A percentile compares a stretch with the other conserved stretches of the same genome.
phyloP scores from a whole-genome alignment of 192 early-diverging fungal genomes.

The Podila verticillata region DNA sequence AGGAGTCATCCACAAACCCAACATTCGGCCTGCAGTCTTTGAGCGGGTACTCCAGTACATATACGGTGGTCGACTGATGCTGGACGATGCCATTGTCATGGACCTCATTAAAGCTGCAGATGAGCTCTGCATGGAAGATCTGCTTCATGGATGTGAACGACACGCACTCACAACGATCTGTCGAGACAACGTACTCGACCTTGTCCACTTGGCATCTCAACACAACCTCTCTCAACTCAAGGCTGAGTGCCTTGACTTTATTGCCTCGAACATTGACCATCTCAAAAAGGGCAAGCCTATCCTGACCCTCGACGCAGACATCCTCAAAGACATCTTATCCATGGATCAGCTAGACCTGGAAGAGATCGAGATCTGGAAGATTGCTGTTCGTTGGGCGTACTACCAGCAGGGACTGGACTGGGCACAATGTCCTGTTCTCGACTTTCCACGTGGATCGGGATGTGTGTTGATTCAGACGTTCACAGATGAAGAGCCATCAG shows the following conservation, averaged over 20 bases:
- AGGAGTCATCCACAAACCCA: constrained; percentile 37
- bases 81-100: constrained; percentile 29
- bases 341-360: constrained; percentile 49
- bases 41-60: constrained; percentile 29
- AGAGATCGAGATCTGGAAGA: constrained; percentile 52
- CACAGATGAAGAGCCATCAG: background rate
- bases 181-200: constrained; percentile 28
- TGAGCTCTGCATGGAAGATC: constrained; percentile 35
- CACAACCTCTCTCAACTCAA: constrained; percentile 21
- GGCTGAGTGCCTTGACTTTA: constrained; percentile 42
- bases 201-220: constrained; percentile 25
- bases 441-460: constrained; percentile 34
- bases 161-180: constrained; percentile 22
- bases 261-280: constrained; percentile 38
- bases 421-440: constrained; percentile 31
- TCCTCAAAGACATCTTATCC: constrained; percentile 38
- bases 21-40: constrained; percentile 35
- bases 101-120: constrained; percentile 43
- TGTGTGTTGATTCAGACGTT: constrained; percentile 28
- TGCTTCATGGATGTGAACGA: constrained; percentile 34
- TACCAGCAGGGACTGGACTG: constrained; percentile 38
- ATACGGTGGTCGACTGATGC: constrained; percentile 20
- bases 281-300: constrained; percentile 36
- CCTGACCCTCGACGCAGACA: constrained; percentile 21
- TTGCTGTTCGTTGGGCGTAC: constrained; percentile 42